Conservation (phyloP, 805 yeast genomes). For the Starmerella scarabaei region DNA sequence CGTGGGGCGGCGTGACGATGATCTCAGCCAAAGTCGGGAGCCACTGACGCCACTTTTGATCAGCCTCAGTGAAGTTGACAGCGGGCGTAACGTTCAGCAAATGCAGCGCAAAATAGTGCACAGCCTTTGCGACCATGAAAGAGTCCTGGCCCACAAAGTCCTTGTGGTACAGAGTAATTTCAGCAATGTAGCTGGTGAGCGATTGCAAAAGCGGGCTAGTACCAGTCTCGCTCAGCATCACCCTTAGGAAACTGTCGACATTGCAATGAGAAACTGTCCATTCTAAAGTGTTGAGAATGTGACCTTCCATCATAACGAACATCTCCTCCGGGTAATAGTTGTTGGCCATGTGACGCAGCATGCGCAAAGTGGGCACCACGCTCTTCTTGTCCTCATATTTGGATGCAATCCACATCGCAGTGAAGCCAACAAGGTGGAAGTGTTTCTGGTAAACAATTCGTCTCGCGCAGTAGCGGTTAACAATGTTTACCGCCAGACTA, state of each 20-base stretch:
- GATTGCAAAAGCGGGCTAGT: constrained; percentile 21
- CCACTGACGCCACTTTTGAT: constrained; percentile 25
- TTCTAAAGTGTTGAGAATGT: constrained; percentile 51
- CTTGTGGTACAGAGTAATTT: constrained; percentile 28
- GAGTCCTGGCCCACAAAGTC: constrained; percentile 26
- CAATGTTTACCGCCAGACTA: constrained; percentile 56
- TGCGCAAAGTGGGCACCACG: constrained; percentile 57
- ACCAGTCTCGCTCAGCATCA: constrained; percentile 19
- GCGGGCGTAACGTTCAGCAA: constrained; percentile 15
- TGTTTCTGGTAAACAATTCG: constrained; percentile 73
- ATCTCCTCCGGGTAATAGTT: constrained; percentile 44
- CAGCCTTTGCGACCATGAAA: constrained; percentile 25
- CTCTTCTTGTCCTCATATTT: constrained; percentile 64
- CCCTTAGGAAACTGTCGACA: constrained; percentile 32
- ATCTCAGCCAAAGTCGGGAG: constrained; percentile 24
- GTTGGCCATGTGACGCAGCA: constrained; percentile 57
- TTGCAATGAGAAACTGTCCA: constrained; percentile 58
- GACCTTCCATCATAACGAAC: constrained; percentile 63
- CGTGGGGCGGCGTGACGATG: constrained; percentile 27
- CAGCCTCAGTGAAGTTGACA: constrained; percentile 4
- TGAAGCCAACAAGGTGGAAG: constrained; percentile 77
- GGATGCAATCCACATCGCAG: constrained; percentile 82
- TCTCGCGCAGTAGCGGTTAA: constrained; percentile 81
- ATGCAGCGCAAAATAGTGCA: constrained; percentile 25
- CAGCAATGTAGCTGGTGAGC: constrained; percentile 27